These are phyloP conservation scores for Carex arenaria DNA, from an alignment of 202 grass and related monocot species.

Conservation along the genomic window DNA sequence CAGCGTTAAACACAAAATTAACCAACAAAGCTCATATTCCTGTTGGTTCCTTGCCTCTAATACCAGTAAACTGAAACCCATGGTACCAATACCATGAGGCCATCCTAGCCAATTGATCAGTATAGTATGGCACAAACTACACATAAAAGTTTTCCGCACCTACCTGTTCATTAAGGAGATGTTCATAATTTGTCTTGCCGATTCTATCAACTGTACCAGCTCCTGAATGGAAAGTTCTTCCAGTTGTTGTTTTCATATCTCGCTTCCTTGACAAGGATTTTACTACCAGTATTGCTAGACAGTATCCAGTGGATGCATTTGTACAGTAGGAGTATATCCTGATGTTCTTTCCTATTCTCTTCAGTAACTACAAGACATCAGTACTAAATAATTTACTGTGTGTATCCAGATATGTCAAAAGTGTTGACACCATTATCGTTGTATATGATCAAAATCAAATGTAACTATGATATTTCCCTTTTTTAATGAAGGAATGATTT, in stretches of 20 bases:
- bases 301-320: background rate
- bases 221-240: background rate
- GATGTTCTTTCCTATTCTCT: background rate
- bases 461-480: background rate
- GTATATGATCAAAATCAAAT: constrained; percentile 7
- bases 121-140: background rate
- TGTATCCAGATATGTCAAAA: background rate
- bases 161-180: background rate
- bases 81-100: background rate
- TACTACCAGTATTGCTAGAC: background rate
- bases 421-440: constrained; percentile 8
- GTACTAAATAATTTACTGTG: constrained; percentile 6
- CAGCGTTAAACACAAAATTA: background rate
- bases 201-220: background rate
- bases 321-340: background rate
- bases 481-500: background rate
- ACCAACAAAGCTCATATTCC: background rate
- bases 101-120: background rate
- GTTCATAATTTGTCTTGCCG: background rate
- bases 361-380: background rate
- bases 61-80: background rate
- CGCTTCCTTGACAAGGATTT: background rate
- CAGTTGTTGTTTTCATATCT: background rate
- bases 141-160: background rate
- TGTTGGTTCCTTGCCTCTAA: background rate